A percentile compares a stretch with the other conserved stretches of the same genome.
These are phyloP conservation scores for Talaromyces piceae DNA, from an alignment of 2,329 filamentous ascomycete genomes.

Conservation along the genomic window DNA sequence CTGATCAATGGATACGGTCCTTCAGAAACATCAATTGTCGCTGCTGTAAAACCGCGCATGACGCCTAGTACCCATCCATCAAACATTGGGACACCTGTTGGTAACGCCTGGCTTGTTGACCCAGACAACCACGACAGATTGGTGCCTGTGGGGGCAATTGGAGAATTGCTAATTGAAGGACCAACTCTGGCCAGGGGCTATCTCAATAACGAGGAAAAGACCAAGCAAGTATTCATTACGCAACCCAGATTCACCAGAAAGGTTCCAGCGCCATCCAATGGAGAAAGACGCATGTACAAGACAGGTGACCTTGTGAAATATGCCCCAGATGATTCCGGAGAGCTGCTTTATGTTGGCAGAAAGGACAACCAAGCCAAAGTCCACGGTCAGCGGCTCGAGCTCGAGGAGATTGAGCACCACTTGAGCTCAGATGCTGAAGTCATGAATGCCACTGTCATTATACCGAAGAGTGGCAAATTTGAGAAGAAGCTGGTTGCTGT, in stretches of 20 bases:
- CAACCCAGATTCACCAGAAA: slow-evolving; percentile 31
- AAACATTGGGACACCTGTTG: slow-evolving; percentile 32
- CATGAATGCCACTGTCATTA: slow-evolving; percentile 16
- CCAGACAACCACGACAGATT: slow-evolving; percentile 38
- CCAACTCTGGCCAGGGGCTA: slow-evolving; percentile 39
- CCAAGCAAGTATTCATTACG: slow-evolving; percentile 28
- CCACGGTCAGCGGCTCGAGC: slow-evolving; percentile 36
- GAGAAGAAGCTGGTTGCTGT: slow-evolving; percentile 10
- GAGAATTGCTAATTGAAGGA: slow-evolving; percentile 37
- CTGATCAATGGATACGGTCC: slow-evolving; percentile 12
- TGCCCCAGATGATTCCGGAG: slow-evolving; percentile 30
- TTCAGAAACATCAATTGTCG: slow-evolving; percentile 10
- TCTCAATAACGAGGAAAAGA: slow-evolving; percentile 34
- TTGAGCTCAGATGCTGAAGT: slow-evolving; percentile 32
- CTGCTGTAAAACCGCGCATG: slow-evolving; percentile 8
- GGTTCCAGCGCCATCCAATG: slow-evolving; percentile 20
- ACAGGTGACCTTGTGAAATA: slow-evolving; percentile 25
- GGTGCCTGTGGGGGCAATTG: slow-evolving; percentile 35
- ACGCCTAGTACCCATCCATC: slow-evolving; percentile 15
- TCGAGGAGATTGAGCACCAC: slow-evolving; percentile 34
- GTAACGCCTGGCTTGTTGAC: slow-evolving; percentile 39
- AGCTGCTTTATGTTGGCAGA: slow-evolving; percentile 23
- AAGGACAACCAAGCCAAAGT: slow-evolving; percentile 36
- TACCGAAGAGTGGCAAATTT: slow-evolving; percentile 5
- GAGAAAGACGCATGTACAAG: slow-evolving; percentile 33